phyloP scores from a whole-genome alignment of 257 asterid genomes.

The Solanum piurae region DNA sequence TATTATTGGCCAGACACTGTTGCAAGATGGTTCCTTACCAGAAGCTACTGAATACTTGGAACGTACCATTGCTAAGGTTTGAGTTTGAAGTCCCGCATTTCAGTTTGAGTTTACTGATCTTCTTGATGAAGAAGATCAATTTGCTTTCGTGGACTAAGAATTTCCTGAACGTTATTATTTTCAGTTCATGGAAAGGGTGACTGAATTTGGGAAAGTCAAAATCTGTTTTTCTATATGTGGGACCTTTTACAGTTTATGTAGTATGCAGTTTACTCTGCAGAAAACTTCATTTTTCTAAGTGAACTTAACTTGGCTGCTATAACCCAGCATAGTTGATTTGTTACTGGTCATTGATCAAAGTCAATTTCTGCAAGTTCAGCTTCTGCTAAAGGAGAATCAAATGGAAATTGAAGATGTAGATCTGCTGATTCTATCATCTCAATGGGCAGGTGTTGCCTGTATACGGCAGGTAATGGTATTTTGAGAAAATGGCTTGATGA shows the following conservation, averaged over 20 bases:
- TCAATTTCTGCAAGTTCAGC: conserved; percentile 26
- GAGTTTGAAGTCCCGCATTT: not conserved
- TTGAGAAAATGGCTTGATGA: not conserved
- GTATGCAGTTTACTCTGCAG: not conserved
- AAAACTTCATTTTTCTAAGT: not conserved
- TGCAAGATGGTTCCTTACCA: conserved; percentile 35
- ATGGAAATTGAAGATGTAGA: conserved; percentile 50
- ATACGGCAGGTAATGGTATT: conserved; percentile 46
- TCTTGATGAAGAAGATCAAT: not conserved
- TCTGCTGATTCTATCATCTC: conserved; percentile 72
- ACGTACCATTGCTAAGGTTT: conserved; percentile 61
- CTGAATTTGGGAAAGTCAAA: not conserved
- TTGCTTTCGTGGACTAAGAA: not conserved
- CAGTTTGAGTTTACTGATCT: not conserved
- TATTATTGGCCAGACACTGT: conserved; percentile 56
- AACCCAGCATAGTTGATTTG: not conserved
- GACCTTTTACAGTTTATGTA: not conserved
- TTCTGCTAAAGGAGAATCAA: conserved; percentile 30
- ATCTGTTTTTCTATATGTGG: not conserved
- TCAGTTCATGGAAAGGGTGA: not conserved
- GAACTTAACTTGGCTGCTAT: not conserved
- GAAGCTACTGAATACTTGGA: conserved; percentile 67
- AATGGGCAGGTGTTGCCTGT: conserved; percentile 71
- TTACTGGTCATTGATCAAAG: not conserved
- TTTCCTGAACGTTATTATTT: not conserved